Evolutionary conservation across 2,329 filamentous ascomycete species (phyloP), one percentile per base, ranked within the genome.

Genomic region (Taxawa tesnikishii): DNA sequence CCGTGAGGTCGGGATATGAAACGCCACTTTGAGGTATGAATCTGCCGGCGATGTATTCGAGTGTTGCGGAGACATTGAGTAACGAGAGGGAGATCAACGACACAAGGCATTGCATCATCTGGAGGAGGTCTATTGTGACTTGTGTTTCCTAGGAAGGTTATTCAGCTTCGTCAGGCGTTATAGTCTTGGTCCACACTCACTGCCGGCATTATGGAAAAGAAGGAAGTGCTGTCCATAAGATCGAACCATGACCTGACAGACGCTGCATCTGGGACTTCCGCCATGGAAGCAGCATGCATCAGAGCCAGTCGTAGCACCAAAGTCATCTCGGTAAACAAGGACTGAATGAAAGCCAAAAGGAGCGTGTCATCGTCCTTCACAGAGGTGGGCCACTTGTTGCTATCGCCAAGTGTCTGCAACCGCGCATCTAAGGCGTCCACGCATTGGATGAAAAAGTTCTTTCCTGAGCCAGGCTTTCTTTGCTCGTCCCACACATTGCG

Each of bases 191-290:
- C 26, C 7, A 32, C 12, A 60, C 68, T 58, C 57, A 77, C 70
- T 32, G 63, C 59, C 37, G 65, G 57, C 29, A 87, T 63, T 7
- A 65, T 61, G 36, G 79, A 71, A 41, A 94, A 69, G 48, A 92
- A 94, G 31, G 58, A 61, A 46, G 73, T 76, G 10, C 71, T 63
- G 26, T 69, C 63, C 65, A 87, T 76, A 30, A 87, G 59, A n/a
- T 67, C 60, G 45, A 87, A 84, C 84, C 84, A 93, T 41, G 71
- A 65, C 24, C 72, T 60, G 12, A 85, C 64, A 5, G 75, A 54
- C 10, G 67, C 60, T 4, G 43, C 29, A n/a, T 38, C 33, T 2
- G 44, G 36, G 11, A 44, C 35, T 5, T 30, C 35, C n/a, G 45
- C 34, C 17, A 42, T 34, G 7, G 39, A 29, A 23, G 45, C 44